Base-by-base conservation (phyloP, 306 rosid species). In the Quercus aquifolioides region DNA sequence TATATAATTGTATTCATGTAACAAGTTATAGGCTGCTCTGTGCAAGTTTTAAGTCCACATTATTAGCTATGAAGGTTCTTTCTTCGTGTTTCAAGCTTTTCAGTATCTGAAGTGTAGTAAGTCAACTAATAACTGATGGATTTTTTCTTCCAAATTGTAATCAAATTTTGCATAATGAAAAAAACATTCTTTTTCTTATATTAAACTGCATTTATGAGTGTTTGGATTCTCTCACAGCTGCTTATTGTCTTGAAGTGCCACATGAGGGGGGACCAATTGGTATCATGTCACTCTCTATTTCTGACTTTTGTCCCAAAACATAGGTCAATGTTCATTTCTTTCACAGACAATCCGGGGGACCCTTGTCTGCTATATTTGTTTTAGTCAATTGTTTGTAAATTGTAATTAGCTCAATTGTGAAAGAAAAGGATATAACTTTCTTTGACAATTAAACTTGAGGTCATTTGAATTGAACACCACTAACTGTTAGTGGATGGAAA, bases 221-320 rank as follows among this genome's bases (percentile, higher is more conserved):
- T 84, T 85, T 89, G 91, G 94, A 90, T 85, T 89, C 87, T 85
- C 77, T 80, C 69, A 84, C 85, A 84, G 86, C 80, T 78, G 77
- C 76, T 76, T 64, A 75, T 86, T 90, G 93, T 88, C 87, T 84
- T 76, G 31, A 77, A 86, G 46, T 87, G 85, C 85, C 86, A 89
- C 94, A 91, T 79, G 21, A 60, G 77, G 73, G 92, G 94, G 98
- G 94, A 89, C 98, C 91, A 83, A 87, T 89, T 71, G 85, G 90
- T 80, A 90, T 85, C 84, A 83, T 85, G 88, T 89, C 94, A 84
- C 88, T 87, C 85, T 87, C 83, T 77, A 84, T 77, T 93, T 87
- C 86, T 86, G 83, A 80, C 82, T 81, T 85, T 84, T 90, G 97
- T 94, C 94, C 83, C 85, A 9, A 55, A 86, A 26, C 90, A 88